Percentiles rank a stretch among this genome's conserved stretches.
These are phyloP conservation scores for Botrytis squamosa DNA, from an alignment of 2,329 filamentous ascomycete genomes.

Conservation along the genomic window DNA sequence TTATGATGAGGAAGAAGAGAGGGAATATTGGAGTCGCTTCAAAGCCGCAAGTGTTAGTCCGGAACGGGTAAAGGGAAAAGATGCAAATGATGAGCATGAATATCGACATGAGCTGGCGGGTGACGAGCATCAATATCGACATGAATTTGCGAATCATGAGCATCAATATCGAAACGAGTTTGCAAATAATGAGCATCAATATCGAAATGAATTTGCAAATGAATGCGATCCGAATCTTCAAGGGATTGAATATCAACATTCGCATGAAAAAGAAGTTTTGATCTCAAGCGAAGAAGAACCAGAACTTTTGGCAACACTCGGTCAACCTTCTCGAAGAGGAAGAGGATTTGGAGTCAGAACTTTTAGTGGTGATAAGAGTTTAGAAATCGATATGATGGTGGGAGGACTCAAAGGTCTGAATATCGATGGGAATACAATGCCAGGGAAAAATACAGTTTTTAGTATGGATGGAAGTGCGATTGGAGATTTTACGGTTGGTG, in stretches of 20 bases:
- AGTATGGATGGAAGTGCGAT: conserved; percentile 12
- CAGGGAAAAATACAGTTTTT: background rate
- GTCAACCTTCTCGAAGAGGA: background rate
- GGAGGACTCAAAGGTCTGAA: background rate
- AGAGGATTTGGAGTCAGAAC: conserved; percentile 1
- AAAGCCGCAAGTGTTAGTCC: background rate
- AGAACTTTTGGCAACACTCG: background rate
- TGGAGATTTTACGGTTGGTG: background rate
- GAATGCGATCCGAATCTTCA: background rate
- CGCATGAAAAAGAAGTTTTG: background rate
- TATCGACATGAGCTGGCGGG: background rate
- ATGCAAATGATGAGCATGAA: background rate
- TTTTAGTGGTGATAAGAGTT: conserved; percentile 16
- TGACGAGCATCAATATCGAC: background rate
- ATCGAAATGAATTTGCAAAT: background rate
- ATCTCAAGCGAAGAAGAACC: conserved; percentile 11
- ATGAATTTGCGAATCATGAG: background rate
- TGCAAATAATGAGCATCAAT: background rate
- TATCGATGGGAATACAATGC: background rate
- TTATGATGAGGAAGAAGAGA: conserved; percentile 14
- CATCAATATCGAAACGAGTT: background rate
- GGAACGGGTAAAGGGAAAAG: background rate
- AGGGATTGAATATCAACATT: background rate
- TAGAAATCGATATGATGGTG: background rate
- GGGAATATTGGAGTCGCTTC: background rate